Conservation (phyloP, 2,329 filamentous ascomycete species). For the Trichoderma breve region DNA sequence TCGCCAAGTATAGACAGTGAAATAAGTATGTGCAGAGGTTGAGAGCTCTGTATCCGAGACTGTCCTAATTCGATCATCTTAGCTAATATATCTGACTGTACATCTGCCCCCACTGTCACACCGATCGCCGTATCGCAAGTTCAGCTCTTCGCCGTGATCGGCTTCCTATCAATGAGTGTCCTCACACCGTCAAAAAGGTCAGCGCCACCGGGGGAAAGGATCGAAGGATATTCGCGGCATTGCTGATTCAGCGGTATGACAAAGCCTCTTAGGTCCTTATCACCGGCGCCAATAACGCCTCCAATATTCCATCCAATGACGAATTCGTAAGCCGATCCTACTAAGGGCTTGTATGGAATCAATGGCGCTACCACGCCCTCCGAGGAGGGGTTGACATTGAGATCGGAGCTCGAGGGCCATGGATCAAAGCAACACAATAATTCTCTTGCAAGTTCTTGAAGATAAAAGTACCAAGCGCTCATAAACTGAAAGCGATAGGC, state of each 20-base stretch:
- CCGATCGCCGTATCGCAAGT: background rate
- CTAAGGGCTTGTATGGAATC: background rate
- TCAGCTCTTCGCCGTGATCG: background rate
- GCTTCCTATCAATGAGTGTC: background rate
- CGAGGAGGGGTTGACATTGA: background rate
- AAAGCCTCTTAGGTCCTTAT: background rate
- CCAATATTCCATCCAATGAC: background rate
- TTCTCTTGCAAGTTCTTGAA: background rate
- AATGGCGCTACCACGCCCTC: background rate
- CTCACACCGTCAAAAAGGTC: background rate
- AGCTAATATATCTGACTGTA: background rate
- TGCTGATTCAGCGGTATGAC: conserved; percentile 18
- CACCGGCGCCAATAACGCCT: background rate
- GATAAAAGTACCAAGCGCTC: background rate
- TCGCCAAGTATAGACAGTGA: accelerated
- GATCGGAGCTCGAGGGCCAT: background rate
- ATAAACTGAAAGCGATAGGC: background rate
- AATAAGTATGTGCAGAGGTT: background rate
- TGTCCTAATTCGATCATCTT: background rate
- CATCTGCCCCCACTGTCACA: background rate
- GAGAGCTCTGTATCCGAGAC: background rate
- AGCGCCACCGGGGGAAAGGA: background rate
- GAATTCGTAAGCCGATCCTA: background rate
- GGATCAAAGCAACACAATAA: background rate
- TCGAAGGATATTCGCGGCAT: background rate